Conservation (phyloP, 1,139 yeast species). For the Zhuliangozyma blackwelliae region DNA sequence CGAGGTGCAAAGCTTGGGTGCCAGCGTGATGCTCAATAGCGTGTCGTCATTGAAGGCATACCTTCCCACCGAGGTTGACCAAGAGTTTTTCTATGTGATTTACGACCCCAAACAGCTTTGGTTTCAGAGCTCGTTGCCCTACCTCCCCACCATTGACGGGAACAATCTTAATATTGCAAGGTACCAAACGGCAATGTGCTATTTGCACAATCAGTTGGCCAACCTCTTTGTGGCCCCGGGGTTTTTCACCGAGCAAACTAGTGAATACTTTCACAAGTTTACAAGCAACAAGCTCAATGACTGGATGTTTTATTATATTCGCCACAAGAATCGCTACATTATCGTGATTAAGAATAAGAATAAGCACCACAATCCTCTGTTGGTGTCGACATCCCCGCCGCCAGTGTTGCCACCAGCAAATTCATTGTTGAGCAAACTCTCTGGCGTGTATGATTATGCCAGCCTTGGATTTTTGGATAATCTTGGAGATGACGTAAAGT, state of each 20-base stretch:
- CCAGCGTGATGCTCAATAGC: slow-evolving; percentile 22
- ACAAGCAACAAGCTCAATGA: slow-evolving; percentile 35
- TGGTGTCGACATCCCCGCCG: neutral
- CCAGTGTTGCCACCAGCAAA: neutral
- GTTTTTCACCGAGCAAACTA: slow-evolving; percentile 18
- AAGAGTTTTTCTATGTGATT: slow-evolving; percentile 37
- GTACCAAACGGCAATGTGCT: slow-evolving; percentile 29
- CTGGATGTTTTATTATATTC: slow-evolving; percentile 44
- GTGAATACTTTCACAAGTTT: slow-evolving; percentile 43
- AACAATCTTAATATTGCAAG: slow-evolving; percentile 1
- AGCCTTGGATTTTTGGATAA: slow-evolving; percentile 39
- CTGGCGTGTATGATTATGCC: slow-evolving; percentile 24
- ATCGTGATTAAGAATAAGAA: slow-evolving; percentile 36
- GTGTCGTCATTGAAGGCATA: slow-evolving; percentile 28
- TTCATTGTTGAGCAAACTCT: slow-evolving; percentile 12
- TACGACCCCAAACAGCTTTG: slow-evolving; percentile 23
- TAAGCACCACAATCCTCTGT: slow-evolving; percentile 12
- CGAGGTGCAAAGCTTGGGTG: slow-evolving; percentile 18
- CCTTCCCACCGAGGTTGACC: slow-evolving; percentile 19
- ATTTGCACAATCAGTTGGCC: slow-evolving; percentile 38
- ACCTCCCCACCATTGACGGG: slow-evolving; percentile 19
- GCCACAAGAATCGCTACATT: slow-evolving; percentile 26
- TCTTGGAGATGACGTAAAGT: slow-evolving; percentile 41
- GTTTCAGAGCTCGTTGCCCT: slow-evolving; percentile 39
- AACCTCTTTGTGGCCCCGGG: slow-evolving; percentile 24